Conservation (phyloP, 83 land plant species). For the Isoetes engelmannii region DNA sequence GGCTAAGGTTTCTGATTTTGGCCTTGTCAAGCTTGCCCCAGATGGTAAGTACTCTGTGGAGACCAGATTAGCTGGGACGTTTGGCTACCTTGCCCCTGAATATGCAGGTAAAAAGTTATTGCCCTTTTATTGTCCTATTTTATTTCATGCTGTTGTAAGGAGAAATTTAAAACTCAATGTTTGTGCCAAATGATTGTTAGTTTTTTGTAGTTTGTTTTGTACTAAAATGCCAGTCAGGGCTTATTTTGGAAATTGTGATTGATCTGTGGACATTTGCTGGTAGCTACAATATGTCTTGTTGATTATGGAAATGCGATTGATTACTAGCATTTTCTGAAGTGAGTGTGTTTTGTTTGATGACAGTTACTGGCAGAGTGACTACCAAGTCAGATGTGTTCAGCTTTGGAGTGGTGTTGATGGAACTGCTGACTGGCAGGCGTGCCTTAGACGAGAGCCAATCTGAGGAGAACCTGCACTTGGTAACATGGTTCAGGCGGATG, state of each 20-base stretch:
- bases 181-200: too few relatives aligned
- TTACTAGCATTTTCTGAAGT: neutral
- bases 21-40: conserved; percentile 60
- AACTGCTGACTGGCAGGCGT: conserved; percentile 15
- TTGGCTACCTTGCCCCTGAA: conserved; percentile 60
- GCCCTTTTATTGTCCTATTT: neutral
- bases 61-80: conserved; percentile 55
- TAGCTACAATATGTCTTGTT: neutral
- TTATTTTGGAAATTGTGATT: neutral
- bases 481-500: conserved; percentile 55
- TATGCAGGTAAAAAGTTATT: conserved; percentile 51
- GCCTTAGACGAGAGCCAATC: conserved; percentile 49
- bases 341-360: neutral
- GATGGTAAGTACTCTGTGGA: conserved; percentile 51
- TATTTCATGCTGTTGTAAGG: neutral
- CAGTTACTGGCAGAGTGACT: neutral
- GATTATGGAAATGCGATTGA: neutral
- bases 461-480: conserved; percentile 53
- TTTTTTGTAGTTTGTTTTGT: neutral
- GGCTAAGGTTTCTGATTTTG: conserved; percentile 68
- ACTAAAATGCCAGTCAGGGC: neutral
- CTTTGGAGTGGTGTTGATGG: neutral
- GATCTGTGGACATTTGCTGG: neutral
- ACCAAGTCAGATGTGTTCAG: neutral
- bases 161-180: neutral